A percentile compares a stretch with the other conserved stretches of the same genome.
These are phyloP conservation scores for Penicillium glabrum DNA, from an alignment of 2,329 filamentous ascomycete genomes.

Conservation along the genomic window DNA sequence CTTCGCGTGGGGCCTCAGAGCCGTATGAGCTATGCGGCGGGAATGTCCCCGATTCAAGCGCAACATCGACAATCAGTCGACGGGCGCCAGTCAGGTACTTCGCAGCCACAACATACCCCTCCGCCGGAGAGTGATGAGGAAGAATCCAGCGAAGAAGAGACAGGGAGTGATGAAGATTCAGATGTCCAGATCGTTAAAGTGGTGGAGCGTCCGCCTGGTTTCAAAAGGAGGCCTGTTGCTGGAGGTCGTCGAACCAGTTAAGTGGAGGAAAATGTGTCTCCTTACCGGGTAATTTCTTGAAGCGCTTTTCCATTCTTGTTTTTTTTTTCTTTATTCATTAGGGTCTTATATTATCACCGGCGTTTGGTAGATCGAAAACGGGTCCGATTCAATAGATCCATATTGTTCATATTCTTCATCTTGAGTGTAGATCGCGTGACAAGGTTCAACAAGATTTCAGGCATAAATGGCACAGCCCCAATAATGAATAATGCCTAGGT, in stretches of 20 bases:
- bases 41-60: constrained; percentile 22
- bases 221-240: constrained; percentile 19
- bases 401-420: neutral
- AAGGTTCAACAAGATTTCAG: neutral
- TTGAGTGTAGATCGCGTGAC: neutral
- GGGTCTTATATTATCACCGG: neutral
- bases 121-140: constrained; percentile 16
- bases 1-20: constrained; percentile 28
- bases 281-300: neutral
- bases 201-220: constrained; percentile 23
- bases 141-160: constrained; percentile 20
- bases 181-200: constrained; percentile 35
- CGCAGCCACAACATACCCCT: constrained; percentile 12
- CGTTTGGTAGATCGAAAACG: constrained; percentile 7
- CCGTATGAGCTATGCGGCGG: constrained; percentile 18
- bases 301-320: constrained; percentile 2
- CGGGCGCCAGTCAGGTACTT: constrained; percentile 15
- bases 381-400: constrained; percentile 4
- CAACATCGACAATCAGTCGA: constrained; percentile 21
- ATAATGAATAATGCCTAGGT: neutral
- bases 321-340: neutral
- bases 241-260: constrained; percentile 26
- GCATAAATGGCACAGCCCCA: neutral
- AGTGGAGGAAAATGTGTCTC: constrained; percentile 18
- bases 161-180: constrained; percentile 29